Base-by-base conservation (phyloP, 306 rosid species). In the Fragaria ananassa region DNA sequence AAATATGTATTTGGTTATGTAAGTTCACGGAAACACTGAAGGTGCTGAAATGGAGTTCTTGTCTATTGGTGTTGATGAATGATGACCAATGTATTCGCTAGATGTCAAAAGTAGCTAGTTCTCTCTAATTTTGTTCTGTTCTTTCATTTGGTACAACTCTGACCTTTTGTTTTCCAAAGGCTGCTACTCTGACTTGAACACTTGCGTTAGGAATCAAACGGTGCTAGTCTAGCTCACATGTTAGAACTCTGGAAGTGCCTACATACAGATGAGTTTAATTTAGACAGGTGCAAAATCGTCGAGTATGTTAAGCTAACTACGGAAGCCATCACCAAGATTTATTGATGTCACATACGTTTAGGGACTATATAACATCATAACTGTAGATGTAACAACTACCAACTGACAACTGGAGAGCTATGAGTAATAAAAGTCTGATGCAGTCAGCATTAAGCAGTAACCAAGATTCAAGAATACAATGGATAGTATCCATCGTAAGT, bases 401-500 rank as follows among this genome's bases (percentile, higher is more conserved):
- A 23, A 23, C 62, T 25, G 34, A 23, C 8, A 60, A 60, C 66
- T n/a, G 29, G 2, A n/a, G 12, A 56, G 66, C 18, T 27, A 10
- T 29, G 67, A 31, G 42, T 62, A 13, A 34, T 8, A 64, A 19
- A 13, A 39, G 47, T 71, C 31, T 19, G 46, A 50, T 31, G 57
- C 19, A 34, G 63, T 51, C 75, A 51, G 34, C 74, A 70, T 8
- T 50, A 50, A 7, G 23, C 44, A 29, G 25, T 70, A 10, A 70
- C 8, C 31, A 6, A 46, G 41, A 29, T 29, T 25, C 18, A 6
- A 46, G 57, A 47, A 49, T 25, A 27, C 44, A 68, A 7, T 27
- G 60, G 25, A 47, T 70, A 39, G 76, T 41, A 56, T 41, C 54
- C 76, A 73, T 39, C 17, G 39, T 39, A 73, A 14, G 23, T 23